A percentile compares a stretch with the other conserved stretches of the same genome.
phyloP scores from a whole-genome alignment of 495 filamentous ascomycete species.

The Rostrohypoxylon terebratum region DNA sequence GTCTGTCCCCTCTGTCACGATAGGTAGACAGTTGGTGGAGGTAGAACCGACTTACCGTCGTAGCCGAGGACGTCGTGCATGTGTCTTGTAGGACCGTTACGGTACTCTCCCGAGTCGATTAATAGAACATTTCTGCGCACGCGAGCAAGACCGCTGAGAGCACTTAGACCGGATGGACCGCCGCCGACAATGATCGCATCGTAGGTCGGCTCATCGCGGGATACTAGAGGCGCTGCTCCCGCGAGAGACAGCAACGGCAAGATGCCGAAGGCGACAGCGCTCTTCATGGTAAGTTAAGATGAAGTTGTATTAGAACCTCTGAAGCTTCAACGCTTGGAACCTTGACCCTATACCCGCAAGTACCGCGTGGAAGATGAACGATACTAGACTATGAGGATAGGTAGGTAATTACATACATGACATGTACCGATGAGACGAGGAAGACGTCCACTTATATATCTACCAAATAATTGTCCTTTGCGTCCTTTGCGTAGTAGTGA shows the following conservation, averaged over 20 bases:
- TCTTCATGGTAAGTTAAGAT: constrained; percentile 31
- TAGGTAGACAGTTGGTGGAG: neutral
- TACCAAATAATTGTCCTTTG: neutral
- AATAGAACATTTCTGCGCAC: constrained; percentile 64
- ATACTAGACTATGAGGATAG: neutral
- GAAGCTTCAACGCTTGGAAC: constrained; percentile 20
- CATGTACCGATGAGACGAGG: neutral
- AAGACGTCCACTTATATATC: constrained; percentile 27
- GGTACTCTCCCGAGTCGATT: constrained; percentile 68
- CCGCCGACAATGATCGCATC: constrained; percentile 53
- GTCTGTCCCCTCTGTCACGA: neutral
- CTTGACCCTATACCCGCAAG: constrained; percentile 2
- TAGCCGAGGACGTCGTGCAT: constrained; percentile 71
- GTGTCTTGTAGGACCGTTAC: constrained; percentile 64
- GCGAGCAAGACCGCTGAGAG: constrained; percentile 66
- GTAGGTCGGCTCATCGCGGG: constrained; percentile 42
- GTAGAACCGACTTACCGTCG: constrained; percentile 57
- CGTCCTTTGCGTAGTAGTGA: constrained; percentile 11
- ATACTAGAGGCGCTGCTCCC: constrained; percentile 21
- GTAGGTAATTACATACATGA: neutral
- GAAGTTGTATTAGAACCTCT: neutral
- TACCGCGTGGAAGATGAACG: neutral
- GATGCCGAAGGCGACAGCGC: constrained; percentile 25
- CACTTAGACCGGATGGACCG: constrained; percentile 56
- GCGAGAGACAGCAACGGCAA: constrained; percentile 35